phyloP scores from a whole-genome alignment of 164 flowering plant genomes.

The Warburgia ugandensis region DNA sequence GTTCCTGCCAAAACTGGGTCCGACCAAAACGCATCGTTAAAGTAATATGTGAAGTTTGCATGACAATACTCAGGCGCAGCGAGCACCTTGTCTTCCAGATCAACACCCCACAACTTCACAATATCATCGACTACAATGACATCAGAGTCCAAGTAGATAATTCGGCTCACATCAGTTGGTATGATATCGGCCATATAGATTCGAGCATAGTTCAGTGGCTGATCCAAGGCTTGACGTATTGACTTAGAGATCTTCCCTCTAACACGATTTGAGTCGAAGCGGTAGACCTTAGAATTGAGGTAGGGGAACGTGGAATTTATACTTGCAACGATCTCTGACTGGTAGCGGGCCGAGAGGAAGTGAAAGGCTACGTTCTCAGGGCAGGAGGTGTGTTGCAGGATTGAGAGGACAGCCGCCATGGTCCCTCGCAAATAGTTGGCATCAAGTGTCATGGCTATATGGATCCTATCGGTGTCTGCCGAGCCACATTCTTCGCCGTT shows the following conservation, averaged over 20 bases:
- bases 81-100: slow-evolving; percentile 42
- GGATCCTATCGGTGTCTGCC: slow-evolving; percentile 32
- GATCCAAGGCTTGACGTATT: slow-evolving; percentile 55
- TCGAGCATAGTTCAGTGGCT: slow-evolving; percentile 67
- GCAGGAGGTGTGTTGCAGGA: slow-evolving; percentile 61
- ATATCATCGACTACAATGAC: slow-evolving; percentile 60
- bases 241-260: slow-evolving; percentile 53
- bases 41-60: slow-evolving; percentile 57
- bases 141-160: slow-evolving; percentile 63
- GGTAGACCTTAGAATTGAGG: slow-evolving; percentile 44
- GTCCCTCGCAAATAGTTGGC: slow-evolving; percentile 62
- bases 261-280: slow-evolving; percentile 35
- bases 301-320: slow-evolving; percentile 58
- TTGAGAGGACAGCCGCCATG: slow-evolving; percentile 57
- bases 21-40: slow-evolving; percentile 49
- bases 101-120: slow-evolving; percentile 40
- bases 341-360: slow-evolving; percentile 34
- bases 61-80: slow-evolving; percentile 77
- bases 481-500: slow-evolving; percentile 43
- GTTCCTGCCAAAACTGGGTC: slow-evolving; percentile 28
- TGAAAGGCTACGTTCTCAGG: slow-evolving; percentile 61
- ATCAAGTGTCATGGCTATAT: slow-evolving; percentile 66
- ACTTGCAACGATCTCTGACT: slow-evolving; percentile 23
- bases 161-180: slow-evolving; percentile 35
- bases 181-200: slow-evolving; percentile 50